Evolutionary conservation across 2,329 filamentous ascomycete genomes (phyloP).

Genomic region (Colletotrichum tofieldiae): DNA sequence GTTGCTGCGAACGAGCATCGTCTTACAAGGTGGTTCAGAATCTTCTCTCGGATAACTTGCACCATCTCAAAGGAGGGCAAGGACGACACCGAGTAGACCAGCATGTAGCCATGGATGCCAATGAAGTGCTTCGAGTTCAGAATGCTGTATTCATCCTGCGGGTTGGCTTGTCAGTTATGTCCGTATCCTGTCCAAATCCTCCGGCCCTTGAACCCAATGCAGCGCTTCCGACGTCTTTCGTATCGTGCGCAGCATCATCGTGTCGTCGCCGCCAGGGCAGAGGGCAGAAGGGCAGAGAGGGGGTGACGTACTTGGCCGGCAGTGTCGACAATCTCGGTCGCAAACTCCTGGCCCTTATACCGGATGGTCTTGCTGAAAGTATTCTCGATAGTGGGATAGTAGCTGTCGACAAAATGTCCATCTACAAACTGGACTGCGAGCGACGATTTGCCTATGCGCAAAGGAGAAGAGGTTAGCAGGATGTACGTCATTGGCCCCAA

Average conservation of each 20-base stretch:
- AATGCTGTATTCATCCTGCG: conserved; percentile 96
- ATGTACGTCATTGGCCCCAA: conserved; percentile 17
- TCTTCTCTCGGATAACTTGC: conserved; percentile 95
- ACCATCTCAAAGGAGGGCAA: conserved; percentile 98
- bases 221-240: neutral
- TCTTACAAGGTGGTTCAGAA: conserved; percentile 91
- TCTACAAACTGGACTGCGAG: conserved; percentile 98
- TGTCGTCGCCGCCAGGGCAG: neutral
- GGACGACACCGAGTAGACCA: conserved; percentile 97
- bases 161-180: conserved; percentile 40
- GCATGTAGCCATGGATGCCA: conserved; percentile 98
- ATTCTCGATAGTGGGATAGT: conserved; percentile 99
- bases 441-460: conserved; percentile 87
- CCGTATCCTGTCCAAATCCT: neutral
- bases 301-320: conserved; percentile 82
- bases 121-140: conserved; percentile 99
- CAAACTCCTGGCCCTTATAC: conserved; percentile 92
- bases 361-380: conserved; percentile 97
- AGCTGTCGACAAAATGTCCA: conserved; percentile 97
- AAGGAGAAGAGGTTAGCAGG: conserved; percentile 3
- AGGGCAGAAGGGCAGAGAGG: neutral
- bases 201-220: neutral
- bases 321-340: conserved; percentile 98
- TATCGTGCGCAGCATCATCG: too few relatives aligned
- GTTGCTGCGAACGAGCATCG: neutral